These are phyloP conservation scores for Candida ovalis DNA, from an alignment of 805 yeast species.

Conservation along the genomic window DNA sequence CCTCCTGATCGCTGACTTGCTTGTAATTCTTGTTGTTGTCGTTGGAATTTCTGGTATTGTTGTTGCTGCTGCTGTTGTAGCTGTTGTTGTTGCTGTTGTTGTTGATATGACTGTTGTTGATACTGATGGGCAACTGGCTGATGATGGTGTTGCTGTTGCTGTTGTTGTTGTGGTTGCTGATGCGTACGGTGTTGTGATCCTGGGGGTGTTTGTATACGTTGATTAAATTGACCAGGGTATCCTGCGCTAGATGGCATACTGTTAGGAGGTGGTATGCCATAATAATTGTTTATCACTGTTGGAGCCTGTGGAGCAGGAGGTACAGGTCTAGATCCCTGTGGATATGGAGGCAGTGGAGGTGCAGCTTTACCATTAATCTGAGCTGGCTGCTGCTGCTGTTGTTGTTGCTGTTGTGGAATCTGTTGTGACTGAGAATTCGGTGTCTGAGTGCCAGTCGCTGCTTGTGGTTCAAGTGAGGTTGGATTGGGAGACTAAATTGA, in stretches of 20 bases:
- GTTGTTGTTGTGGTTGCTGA: constrained; percentile 9
- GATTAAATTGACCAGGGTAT: background rate
- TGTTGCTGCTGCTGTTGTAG: constrained; percentile 8
- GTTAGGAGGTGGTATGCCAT: constrained; percentile 2
- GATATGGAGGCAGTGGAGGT: constrained; percentile 10
- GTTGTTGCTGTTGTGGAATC: constrained; percentile 12
- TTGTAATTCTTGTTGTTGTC: background rate
- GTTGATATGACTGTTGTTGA: constrained; percentile 1
- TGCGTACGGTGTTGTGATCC: constrained; percentile 6
- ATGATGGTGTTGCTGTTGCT: constrained; percentile 2
- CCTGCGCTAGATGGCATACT: no score
- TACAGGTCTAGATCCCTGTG: constrained; percentile 1
- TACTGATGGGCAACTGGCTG: background rate
- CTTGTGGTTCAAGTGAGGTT: constrained; percentile 17
- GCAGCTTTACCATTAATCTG: background rate
- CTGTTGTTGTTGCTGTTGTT: constrained; percentile 6
- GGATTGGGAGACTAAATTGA: constrained; percentile 18
- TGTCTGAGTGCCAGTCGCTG: constrained; percentile 14
- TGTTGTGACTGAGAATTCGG: constrained; percentile 11
- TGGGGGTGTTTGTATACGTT: constrained; percentile 3
- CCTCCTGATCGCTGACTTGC: background rate
- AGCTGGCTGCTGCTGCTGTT: constrained; percentile 1
- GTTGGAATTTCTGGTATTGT: background rate
- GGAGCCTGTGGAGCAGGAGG: background rate
- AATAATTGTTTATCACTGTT: constrained; percentile 18